Percentiles rank a stretch among this genome's conserved stretches.
These are phyloP conservation scores for Sphagnum fallax DNA, from an alignment of 228 moss, liverwort and hornwort species.

Conservation along the genomic window DNA sequence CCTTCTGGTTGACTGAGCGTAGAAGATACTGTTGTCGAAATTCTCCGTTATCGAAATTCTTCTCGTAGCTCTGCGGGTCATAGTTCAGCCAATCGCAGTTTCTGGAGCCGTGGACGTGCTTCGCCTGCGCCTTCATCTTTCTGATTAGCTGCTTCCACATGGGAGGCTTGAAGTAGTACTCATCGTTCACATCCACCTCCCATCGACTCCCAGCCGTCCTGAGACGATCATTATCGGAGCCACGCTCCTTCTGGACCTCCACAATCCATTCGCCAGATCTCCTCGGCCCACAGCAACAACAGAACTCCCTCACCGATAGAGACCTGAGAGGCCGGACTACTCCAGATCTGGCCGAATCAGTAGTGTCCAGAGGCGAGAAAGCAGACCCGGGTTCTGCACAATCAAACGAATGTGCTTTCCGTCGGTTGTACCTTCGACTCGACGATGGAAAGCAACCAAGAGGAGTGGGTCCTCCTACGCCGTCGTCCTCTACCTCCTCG, in stretches of 20 bases:
- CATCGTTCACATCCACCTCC: constrained; percentile 39
- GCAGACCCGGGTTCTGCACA: too few species aligned
- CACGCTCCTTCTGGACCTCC: constrained; percentile 6
- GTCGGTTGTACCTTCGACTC: too few species aligned
- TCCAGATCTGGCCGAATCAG: too few species aligned
- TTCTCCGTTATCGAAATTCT: constrained; percentile 49
- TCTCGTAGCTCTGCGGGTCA: constrained; percentile 47
- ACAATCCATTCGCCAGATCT: constrained; percentile 25
- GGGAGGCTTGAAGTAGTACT: constrained; percentile 43
- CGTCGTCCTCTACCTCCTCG: too few species aligned
- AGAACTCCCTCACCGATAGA: constrained; percentile 10
- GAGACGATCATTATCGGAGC: constrained; percentile 1
- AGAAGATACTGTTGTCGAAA: constrained; percentile 20
- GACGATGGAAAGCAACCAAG: too few species aligned
- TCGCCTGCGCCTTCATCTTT: constrained; percentile 40
- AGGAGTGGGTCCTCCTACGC: too few species aligned
- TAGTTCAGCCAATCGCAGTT: constrained; percentile 36
- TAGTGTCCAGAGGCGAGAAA: too few species aligned
- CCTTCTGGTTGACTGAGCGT: not conserved
- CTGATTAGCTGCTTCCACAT: constrained; percentile 52
- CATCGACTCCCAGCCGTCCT: constrained; percentile 37
- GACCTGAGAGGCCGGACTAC: constrained; percentile 13
- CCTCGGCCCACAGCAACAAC: constrained; percentile 38
- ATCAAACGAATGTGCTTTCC: too few species aligned
- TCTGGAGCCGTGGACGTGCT: constrained; percentile 21